A percentile compares a stretch with the other conserved stretches of the same genome.
phyloP scores from a whole-genome alignment of 805 yeast species.

The Yarrowia yakushimensis region DNA sequence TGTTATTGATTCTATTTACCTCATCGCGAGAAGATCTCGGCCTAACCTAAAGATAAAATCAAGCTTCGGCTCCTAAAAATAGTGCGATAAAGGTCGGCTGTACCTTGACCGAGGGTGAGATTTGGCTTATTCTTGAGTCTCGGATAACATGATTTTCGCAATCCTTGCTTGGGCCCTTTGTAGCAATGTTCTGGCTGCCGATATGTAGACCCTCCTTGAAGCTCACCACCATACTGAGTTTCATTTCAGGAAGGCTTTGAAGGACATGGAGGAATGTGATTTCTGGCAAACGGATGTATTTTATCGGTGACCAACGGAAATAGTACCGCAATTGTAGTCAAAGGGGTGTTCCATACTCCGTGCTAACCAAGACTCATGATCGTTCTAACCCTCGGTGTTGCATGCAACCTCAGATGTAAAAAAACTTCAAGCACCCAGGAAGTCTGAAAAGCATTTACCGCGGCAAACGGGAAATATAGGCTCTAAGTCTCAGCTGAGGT shows the following conservation, averaged over 20 bases:
- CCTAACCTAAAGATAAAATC: not conserved
- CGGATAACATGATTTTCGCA: not conserved
- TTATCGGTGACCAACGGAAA: too few relatives aligned
- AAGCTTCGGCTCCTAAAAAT: not conserved
- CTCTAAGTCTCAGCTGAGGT: not conserved
- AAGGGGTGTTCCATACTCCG: too few relatives aligned
- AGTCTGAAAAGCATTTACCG: not conserved
- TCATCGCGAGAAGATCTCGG: not conserved
- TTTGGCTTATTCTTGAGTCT: not conserved
- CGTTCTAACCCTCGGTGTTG: too few relatives aligned
- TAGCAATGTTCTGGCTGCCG: not conserved
- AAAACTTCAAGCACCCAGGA: too few relatives aligned
- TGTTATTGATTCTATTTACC: not conserved
- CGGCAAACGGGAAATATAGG: not conserved
- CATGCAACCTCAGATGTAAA: too few relatives aligned
- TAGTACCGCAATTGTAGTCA: too few relatives aligned
- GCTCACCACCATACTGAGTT: too few relatives aligned
- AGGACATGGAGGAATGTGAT: not conserved
- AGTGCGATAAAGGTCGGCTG: not conserved
- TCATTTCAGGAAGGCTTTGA: not conserved
- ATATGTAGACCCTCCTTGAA: not conserved
- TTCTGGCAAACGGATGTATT: too few relatives aligned
- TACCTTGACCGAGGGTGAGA: conserved; percentile 1
- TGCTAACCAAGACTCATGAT: too few relatives aligned
- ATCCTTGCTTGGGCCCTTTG: not conserved